Evolutionary conservation across 2,329 filamentous ascomycete genomes (phyloP), one percentile per base, ranked within the genome.

Genomic region (Fusarium heterosporum): DNA sequence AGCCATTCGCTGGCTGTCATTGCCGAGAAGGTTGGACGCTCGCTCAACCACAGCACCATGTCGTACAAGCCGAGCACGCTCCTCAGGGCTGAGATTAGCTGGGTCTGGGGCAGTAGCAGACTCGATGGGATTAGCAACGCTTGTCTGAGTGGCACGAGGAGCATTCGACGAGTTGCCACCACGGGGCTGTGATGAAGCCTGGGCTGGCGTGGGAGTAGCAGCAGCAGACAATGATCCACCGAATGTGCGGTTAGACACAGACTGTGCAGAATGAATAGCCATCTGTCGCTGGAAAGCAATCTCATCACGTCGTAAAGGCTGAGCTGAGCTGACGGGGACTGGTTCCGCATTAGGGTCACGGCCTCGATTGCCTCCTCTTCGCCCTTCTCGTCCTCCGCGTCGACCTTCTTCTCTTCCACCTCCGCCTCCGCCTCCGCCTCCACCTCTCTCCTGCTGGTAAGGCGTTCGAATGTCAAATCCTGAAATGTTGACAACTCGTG

Each of bases 211-310:
- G 3, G 77, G 73, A 13, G 47, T 55, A 50, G 69, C 38, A 16
- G 73, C 77, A 16, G 73, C 77, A 63, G 90, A 92, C 49, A 97
- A 85, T 72, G 93, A 90, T 8, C 93, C 93, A 41, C 94, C 93
- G 80, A 97, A 97, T 4, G 89, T 93, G 41, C 93, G 87, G 42
- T 87, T 90, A 0, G 92, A 88, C 1, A 93, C 86, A 0, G 93
- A 93, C 74, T 96, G 93, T 1, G 93, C 90, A 48, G 90, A 94
- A 71, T 97, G 93, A 48, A 98, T 93, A 39, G 93, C 94, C 84
- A 97, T 89, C 73, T 97, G 93, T 49, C 96, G 86, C 74, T 98
- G 95, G 76, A 93, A 97, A 4, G 96, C 95, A 52, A 97, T 81
- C 78, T 98, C 93, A 66, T 96, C 96, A 74, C 96, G 84, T 47